Conservation (phyloP, 768 basidiomycete species). For the Candolleomyces aberdarensis region DNA sequence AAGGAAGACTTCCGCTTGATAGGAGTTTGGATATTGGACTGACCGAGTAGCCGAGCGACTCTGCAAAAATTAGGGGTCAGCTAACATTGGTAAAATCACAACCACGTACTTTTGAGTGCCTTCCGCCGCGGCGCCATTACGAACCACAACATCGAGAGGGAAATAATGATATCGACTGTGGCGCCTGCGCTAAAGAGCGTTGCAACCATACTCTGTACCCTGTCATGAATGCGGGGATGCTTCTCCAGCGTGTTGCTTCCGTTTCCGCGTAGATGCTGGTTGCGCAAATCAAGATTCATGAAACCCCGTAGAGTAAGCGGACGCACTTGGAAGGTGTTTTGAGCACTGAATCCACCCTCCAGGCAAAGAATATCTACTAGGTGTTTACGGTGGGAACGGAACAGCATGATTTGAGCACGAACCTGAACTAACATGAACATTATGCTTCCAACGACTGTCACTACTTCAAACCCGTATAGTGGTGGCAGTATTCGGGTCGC, state of each 20-base stretch:
- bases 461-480: background rate
- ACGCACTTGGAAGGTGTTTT: too few species aligned
- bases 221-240: background rate
- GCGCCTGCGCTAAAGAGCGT: conserved; percentile 1
- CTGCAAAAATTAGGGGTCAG: conserved; percentile 6
- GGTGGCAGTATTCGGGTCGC: background rate
- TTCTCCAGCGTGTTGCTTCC: too few species aligned
- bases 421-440: conserved; percentile 9
- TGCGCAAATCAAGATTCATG: too few species aligned
- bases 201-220: background rate
- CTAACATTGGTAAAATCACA: background rate
- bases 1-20: too few species aligned
- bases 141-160: conserved; percentile 5
- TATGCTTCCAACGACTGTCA: conserved; percentile 4
- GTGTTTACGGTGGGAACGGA: too few species aligned
- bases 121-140: background rate
- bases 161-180: conserved; percentile 2
- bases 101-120: background rate
- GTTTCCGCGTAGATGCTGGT: background rate
- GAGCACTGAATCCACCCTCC: too few species aligned
- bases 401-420: too few species aligned
- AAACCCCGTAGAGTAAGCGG: too few species aligned
- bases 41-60: conserved; percentile 21
- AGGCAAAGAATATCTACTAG: too few species aligned
- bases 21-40: too few species aligned